Conservation (phyloP, 306 rosid species). For the Cucurbita argyrosperma region DNA sequence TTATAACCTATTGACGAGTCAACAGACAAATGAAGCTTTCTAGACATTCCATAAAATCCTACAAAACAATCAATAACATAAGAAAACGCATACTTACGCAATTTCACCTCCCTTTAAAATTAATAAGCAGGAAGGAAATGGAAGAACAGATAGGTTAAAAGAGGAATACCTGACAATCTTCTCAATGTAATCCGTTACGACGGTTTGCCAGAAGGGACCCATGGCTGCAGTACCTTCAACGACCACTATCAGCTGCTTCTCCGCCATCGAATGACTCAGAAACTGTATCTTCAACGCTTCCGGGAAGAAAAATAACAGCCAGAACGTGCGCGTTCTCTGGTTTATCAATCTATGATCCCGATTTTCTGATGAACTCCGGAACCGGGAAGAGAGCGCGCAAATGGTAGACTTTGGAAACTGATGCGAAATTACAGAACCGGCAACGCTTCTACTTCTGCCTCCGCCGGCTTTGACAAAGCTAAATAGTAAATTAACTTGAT, state of each 20-base stretch:
- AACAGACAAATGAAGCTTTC: neutral
- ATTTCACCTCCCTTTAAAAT: neutral
- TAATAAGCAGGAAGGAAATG: neutral
- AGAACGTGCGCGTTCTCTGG: neutral
- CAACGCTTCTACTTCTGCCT: neutral
- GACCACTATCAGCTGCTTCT: conserved; percentile 60
- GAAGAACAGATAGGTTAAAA: neutral
- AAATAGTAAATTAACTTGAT: neutral
- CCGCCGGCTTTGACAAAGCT: neutral
- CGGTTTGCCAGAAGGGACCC: conserved; percentile 65
- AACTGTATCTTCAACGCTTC: neutral
- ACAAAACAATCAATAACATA: neutral
- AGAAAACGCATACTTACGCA: neutral
- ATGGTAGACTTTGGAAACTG: neutral
- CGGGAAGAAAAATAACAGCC: neutral
- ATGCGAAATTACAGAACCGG: neutral
- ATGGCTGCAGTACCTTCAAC: conserved; percentile 80
- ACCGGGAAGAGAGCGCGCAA: neutral
- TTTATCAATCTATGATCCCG: neutral
- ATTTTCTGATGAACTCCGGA: neutral
- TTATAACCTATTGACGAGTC: neutral
- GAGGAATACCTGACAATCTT: conserved; percentile 53
- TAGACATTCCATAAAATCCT: neutral
- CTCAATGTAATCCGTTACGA: conserved; percentile 53
- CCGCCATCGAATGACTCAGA: conserved; percentile 31